Conservation (phyloP, 768 basidiomycete species). For the Leucogyrophana mollusca region DNA sequence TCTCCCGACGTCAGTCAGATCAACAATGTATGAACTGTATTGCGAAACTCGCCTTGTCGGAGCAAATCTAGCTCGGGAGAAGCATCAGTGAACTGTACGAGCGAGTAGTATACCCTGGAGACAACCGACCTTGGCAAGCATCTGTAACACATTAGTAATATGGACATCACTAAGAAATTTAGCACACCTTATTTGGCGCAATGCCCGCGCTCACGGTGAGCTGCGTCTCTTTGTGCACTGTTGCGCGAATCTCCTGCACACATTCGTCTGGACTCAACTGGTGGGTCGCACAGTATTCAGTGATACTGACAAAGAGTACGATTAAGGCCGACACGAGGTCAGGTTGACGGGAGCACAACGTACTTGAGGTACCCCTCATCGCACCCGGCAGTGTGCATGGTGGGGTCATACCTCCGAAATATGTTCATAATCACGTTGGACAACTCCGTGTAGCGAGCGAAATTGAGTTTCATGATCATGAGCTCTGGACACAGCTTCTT, state of each 20-base stretch:
- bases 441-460: slow-evolving; percentile 65
- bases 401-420: slow-evolving; percentile 69
- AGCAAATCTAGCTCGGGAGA: slow-evolving; percentile 66
- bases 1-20: not conserved
- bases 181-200: slow-evolving; percentile 85
- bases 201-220: slow-evolving; percentile 95
- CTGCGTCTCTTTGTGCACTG: slow-evolving; percentile 74
- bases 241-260: slow-evolving; percentile 71
- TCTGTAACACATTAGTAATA: slow-evolving; percentile 40
- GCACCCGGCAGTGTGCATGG: slow-evolving; percentile 72
- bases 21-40: too few species aligned
- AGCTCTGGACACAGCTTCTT: slow-evolving; percentile 92
- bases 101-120: not conserved
- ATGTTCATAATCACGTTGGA: slow-evolving; percentile 71
- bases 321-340: not conserved
- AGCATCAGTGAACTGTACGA: slow-evolving; percentile 3
- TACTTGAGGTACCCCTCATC: slow-evolving; percentile 95
- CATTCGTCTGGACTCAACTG: slow-evolving; percentile 67
- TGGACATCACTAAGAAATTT: slow-evolving; percentile 14
- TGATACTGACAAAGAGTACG: slow-evolving; percentile 55
- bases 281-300: slow-evolving; percentile 74
- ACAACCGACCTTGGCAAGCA: slow-evolving; percentile 83
- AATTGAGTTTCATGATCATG: slow-evolving; percentile 60
- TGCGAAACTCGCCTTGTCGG: slow-evolving; percentile 64
- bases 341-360: slow-evolving; percentile 24